Evolutionary conservation across 768 basidiomycete species (phyloP).

Genomic region (Termitomyces heimii): DNA sequence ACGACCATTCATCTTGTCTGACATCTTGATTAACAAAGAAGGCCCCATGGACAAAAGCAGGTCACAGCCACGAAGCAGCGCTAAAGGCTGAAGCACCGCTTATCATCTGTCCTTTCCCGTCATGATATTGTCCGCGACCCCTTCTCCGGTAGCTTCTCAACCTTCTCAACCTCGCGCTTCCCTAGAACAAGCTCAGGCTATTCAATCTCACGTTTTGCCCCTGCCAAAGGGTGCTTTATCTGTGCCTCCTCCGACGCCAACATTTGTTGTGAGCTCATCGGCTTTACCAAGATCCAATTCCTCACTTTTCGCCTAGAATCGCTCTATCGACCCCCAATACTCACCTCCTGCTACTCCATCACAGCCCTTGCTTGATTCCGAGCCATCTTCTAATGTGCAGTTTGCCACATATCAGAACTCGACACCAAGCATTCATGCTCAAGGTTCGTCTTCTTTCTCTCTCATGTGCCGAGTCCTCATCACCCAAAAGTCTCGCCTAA

Average conservation of each 20-base stretch:
- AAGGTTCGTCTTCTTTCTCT: background rate
- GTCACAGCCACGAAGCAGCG: background rate
- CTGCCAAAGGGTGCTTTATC: constrained; percentile 16
- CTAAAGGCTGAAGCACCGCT: background rate
- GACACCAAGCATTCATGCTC: background rate
- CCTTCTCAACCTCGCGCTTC: background rate
- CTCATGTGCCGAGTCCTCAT: background rate
- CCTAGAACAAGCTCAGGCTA: background rate
- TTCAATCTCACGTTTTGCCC: background rate
- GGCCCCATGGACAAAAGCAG: background rate
- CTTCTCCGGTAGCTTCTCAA: background rate
- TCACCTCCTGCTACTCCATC: constrained; percentile 14
- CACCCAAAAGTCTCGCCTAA: background rate
- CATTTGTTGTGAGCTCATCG: background rate
- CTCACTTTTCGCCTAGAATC: constrained; percentile 4
- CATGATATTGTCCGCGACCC: background rate
- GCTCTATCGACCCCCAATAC: background rate
- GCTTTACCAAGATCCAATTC: background rate
- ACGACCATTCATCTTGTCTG: background rate
- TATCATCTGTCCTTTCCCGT: background rate
- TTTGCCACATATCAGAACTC: constrained; percentile 17
- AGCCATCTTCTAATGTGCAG: constrained; percentile 11
- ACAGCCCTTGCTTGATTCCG: constrained; percentile 10
- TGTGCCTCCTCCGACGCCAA: constrained; percentile 2
- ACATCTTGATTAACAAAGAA: background rate